phyloP scores from a whole-genome alignment of 2,329 filamentous ascomycete species.

The Nemania sp. region DNA sequence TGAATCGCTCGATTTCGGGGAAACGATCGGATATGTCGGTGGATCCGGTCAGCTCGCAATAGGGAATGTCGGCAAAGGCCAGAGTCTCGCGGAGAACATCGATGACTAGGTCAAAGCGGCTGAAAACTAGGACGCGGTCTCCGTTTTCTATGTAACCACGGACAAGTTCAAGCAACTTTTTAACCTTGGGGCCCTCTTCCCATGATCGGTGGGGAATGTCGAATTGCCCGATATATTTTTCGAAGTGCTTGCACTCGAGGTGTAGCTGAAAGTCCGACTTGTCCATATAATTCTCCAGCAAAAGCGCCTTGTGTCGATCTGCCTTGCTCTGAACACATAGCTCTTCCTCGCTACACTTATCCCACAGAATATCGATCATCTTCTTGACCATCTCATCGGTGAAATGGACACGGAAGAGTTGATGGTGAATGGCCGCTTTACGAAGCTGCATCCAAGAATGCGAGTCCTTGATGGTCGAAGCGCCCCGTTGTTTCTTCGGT shows the following conservation, averaged over 20 bases:
- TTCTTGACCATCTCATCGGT: constrained; percentile 73
- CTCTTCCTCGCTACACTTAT: constrained; percentile 63
- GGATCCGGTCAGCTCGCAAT: constrained; percentile 83
- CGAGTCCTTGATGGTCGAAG: constrained; percentile 56
- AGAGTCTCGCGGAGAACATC: constrained; percentile 87
- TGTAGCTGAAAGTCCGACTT: constrained; percentile 69
- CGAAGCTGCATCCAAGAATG: constrained; percentile 89
- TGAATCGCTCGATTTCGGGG: constrained; percentile 85
- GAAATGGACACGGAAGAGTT: constrained; percentile 84
- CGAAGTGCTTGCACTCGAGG: constrained; percentile 65
- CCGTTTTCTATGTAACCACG: constrained; percentile 75
- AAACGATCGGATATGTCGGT: constrained; percentile 85
- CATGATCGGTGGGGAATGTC: constrained; percentile 59
- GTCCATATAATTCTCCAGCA: constrained; percentile 60
- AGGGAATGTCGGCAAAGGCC: constrained; percentile 71
- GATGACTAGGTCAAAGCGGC: constrained; percentile 88
- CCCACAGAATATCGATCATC: constrained; percentile 78
- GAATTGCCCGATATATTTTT: constrained; percentile 54
- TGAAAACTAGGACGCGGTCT: constrained; percentile 88
- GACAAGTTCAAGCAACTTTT: constrained; percentile 76
- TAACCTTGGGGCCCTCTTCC: constrained; percentile 79
- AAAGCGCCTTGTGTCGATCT: constrained; percentile 56
- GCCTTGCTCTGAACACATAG: constrained; percentile 46
- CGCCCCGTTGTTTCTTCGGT: constrained; percentile 63
- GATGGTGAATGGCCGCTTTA: constrained; percentile 88